Base-by-base conservation (phyloP, 352 stramenopile species). In the Thalassiosira gravida region DNA sequence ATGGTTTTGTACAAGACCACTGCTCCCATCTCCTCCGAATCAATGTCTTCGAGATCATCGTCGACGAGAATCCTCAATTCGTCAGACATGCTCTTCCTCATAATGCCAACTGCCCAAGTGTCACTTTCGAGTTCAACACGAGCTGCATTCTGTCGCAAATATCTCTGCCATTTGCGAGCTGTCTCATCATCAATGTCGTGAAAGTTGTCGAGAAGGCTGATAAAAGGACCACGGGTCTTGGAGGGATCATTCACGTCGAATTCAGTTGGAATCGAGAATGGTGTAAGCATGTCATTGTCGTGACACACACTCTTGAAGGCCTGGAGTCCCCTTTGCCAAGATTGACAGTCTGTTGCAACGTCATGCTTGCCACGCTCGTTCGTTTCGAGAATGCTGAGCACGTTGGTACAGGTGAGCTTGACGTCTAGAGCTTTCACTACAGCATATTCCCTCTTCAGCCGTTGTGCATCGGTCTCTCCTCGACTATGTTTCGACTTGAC, bases 201-300 rank as follows among this genome's bases (percentile, higher is more conserved):
- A 20, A 39, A 39, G 14, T 59, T 24, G 2, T 29, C 22, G n/a
- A 59, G 11, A 2, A 59, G 2, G 30, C 37, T 59, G n/a, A 22
- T n/a, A 59, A 42, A 59, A 20, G 47, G 47, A 27, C 47, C 47
- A 8, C 13, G 3, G 2, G 27, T 27, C 47, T n/a, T 2, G 5
- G 47, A 29, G 22, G 50, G 50, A 59, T 59, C 50, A 59, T 59
- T 24, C 1, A 59, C 2, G n/a, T 59, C 9, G 30, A 35, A 59
- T 24, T 20, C 6, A 2, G 5, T 3, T 18, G 50, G 50, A 14
- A 59, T 25, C 9, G 18, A 8, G 25, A 59, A 59, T 29, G 25
- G 22, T 20, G 50, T 39, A 20, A 59, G 50, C 50, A 59, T 59
- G 18, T 59, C 24, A 18, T 59, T 59, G 18, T 39, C 22, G 37